Percentiles rank a stretch among this genome's conserved stretches.
Conservation (phyloP, 306 rosid species). For the Ziziphus jujuba region DNA sequence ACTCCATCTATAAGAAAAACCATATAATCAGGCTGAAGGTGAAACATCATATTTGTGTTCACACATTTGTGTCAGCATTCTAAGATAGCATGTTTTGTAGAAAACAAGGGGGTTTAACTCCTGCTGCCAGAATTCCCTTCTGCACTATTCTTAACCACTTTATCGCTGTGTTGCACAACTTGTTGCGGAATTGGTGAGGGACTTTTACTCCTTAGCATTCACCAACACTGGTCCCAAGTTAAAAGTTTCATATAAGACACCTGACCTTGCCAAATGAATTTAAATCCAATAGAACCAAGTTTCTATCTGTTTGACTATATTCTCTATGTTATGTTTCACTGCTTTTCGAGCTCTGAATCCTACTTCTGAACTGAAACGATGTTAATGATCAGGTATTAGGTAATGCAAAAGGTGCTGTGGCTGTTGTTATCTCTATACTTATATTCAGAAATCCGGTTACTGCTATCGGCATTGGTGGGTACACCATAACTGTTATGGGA, state of each 20-base stretch:
- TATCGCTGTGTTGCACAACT: no score
- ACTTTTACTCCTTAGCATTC: not conserved
- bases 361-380: slow-evolving; percentile 4
- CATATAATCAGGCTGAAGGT: no score
- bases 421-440: slow-evolving; percentile 96
- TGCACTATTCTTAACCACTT: not conserved
- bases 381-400: slow-evolving; percentile 70
- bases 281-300: not conserved
- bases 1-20: no score
- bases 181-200: not conserved
- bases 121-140: not conserved
- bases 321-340: not conserved
- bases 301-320: not conserved
- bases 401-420: slow-evolving; percentile 97
- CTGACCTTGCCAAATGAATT: no score
- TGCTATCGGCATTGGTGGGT: slow-evolving; percentile 80
- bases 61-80: no score
- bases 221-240: no score
- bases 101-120: not conserved
- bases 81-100: no score
- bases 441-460: slow-evolving; percentile 92
- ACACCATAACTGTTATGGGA: slow-evolving; percentile 72
- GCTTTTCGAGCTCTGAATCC: not conserved
- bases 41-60: not conserved
- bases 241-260: no score